A percentile compares a stretch with the other conserved stretches of the same genome.
phyloP scores from a whole-genome alignment of 306 rosid genomes.

The Benincasa hispida region DNA sequence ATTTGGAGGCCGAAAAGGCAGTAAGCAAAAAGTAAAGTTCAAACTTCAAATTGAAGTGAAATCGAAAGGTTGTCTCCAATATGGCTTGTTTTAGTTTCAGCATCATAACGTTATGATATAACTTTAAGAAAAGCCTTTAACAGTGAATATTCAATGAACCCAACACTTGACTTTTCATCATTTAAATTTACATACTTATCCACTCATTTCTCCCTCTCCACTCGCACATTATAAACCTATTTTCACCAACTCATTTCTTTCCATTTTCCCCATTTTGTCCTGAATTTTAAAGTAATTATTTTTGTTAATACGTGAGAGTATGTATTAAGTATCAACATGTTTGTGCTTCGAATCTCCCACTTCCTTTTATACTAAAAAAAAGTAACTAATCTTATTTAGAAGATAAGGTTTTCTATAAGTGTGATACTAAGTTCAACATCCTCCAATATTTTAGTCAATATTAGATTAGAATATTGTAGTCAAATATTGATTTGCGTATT shows the following conservation, averaged over 20 bases:
- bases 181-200: neutral
- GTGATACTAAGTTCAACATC: too few relatives aligned
- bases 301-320: too few relatives aligned
- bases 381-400: too few relatives aligned
- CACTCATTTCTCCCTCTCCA: neutral
- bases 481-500: too few relatives aligned
- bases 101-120: neutral
- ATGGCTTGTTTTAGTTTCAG: neutral
- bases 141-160: constrained; percentile 9
- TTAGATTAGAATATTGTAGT: too few relatives aligned
- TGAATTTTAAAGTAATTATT: too few relatives aligned
- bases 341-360: too few relatives aligned
- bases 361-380: too few relatives aligned
- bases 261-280: too few relatives aligned
- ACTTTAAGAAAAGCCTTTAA: neutral
- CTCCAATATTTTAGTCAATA: too few relatives aligned
- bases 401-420: too few relatives aligned
- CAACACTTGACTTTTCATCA: neutral
- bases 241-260: neutral
- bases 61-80: neutral
- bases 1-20: neutral
- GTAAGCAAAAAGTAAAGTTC: neutral
- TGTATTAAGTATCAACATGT: too few relatives aligned
- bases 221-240: neutral
- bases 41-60: neutral